Conservation (phyloP, 352 stramenopile genomes). For the Phytophthora hibernalis region DNA sequence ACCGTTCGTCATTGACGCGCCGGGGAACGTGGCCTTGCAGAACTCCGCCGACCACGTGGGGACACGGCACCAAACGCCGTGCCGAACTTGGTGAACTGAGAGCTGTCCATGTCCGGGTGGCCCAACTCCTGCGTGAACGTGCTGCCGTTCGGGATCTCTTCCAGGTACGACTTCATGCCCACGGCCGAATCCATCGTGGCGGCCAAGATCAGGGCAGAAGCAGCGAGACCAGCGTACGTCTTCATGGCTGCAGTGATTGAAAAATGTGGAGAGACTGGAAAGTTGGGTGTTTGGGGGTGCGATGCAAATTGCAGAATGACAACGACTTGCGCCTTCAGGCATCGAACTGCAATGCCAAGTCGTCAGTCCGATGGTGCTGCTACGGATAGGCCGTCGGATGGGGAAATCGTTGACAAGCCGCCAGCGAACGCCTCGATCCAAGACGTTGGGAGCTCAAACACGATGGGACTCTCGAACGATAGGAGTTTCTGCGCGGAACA, state of each 20-base stretch:
- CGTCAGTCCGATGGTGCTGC: conserved; percentile 15
- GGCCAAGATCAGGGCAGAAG: no score
- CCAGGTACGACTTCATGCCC: conserved; percentile 37
- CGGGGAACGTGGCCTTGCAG: conserved; percentile 35
- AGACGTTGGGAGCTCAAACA: conserved; percentile 5
- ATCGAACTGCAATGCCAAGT: conserved; percentile 12
- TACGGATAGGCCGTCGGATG: conserved; percentile 25
- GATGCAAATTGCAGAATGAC: conserved; percentile 38
- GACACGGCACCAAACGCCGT: conserved; percentile 36
- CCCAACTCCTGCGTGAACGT: conserved; percentile 48
- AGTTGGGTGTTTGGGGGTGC: conserved; percentile 12
- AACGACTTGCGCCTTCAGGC: conserved; percentile 2
- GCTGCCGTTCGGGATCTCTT: conserved; percentile 52
- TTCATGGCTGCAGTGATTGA: conserved; percentile 28
- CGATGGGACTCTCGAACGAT: no score
- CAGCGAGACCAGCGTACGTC: conserved; percentile 29
- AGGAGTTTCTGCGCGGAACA: neutral
- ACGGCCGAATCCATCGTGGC: conserved; percentile 29
- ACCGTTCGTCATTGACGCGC: conserved; percentile 45
- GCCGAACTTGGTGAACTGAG: conserved; percentile 46
- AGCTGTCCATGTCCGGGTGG: conserved; percentile 39
- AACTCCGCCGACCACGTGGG: conserved; percentile 36
- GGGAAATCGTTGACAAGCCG: conserved; percentile 19
- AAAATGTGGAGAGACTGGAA: conserved; percentile 11
- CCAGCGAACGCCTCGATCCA: neutral